A percentile compares a stretch with the other conserved stretches of the same genome.
Evolutionary conservation across 768 basidiomycete species (phyloP).

Genomic region (Leccinum truebloodii): DNA sequence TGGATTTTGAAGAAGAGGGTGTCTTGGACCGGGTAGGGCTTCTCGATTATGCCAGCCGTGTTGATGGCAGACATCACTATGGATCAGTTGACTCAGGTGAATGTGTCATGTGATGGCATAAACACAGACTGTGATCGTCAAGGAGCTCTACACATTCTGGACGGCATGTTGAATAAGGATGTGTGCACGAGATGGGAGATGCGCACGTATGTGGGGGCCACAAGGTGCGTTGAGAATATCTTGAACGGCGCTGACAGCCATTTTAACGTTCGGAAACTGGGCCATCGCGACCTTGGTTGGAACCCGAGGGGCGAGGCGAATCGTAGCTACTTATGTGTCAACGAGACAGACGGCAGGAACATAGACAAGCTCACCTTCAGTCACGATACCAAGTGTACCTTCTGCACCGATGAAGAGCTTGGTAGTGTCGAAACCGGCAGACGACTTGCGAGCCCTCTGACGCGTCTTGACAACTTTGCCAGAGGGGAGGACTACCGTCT

Average conservation of each 20-base stretch:
- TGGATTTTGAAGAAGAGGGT: conserved; percentile 88
- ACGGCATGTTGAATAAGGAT: not conserved
- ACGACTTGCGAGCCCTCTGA: conserved; percentile 74
- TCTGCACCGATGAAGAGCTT: conserved; percentile 94
- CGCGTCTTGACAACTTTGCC: conserved; percentile 90
- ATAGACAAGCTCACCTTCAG: conserved; percentile 54
- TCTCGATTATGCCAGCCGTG: conserved; percentile 56
- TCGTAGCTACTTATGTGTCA: conserved; percentile 54
- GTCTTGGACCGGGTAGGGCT: conserved; percentile 67
- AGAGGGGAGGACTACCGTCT: conserved; percentile 84
- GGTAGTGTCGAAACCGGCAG: conserved; percentile 84
- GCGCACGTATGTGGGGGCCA: conserved; percentile 73
- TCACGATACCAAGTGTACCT: conserved; percentile 84
- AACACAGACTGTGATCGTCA: conserved; percentile 64
- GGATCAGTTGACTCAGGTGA: not conserved
- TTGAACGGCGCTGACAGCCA: conserved; percentile 78
- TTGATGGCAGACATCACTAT: conserved; percentile 81
- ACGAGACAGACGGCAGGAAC: not conserved
- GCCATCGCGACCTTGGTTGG: too few species aligned
- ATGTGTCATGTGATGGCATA: not conserved
- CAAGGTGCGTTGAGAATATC: conserved; percentile 70
- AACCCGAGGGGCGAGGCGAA: conserved; percentile 83
- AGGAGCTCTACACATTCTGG: conserved; percentile 87
- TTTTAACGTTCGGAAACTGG: conserved; percentile 78
- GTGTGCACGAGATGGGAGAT: not conserved